phyloP scores from a whole-genome alignment of 345 rosid species.

The Rhizophora apiculata region DNA sequence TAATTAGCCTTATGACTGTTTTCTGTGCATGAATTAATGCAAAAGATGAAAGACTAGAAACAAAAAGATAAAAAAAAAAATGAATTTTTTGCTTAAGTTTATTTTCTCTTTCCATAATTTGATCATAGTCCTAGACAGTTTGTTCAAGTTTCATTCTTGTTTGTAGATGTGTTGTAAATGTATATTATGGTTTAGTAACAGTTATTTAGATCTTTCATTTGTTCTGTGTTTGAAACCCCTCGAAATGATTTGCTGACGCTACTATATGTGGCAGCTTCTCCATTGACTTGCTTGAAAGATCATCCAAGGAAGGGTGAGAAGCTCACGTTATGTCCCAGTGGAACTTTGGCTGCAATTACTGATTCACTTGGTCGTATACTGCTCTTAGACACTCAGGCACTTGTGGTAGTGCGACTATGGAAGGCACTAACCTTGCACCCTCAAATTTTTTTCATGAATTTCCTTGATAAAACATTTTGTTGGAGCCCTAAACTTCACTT shows the following conservation, averaged over 20 bases:
- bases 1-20: neutral
- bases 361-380: conserved; percentile 97
- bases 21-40: neutral
- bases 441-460: neutral
- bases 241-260: conserved; percentile 13
- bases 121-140: neutral
- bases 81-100: neutral
- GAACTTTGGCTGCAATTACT: conserved; percentile 94
- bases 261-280: conserved; percentile 60
- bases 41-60: neutral
- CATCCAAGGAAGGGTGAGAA: conserved; percentile 92
- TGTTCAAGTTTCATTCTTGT: neutral
- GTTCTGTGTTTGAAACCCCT: neutral
- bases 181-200: neutral
- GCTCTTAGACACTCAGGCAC: conserved; percentile 92
- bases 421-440: conserved; percentile 50
- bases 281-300: conserved; percentile 95
- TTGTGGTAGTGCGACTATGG: conserved; percentile 92
- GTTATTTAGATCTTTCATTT: neutral
- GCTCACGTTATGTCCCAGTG: conserved; percentile 86
- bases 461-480: neutral
- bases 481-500: conserved; percentile 2
- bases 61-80: neutral
- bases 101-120: neutral
- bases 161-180: neutral